Percentiles rank a stretch among this genome's conserved stretches.
Evolutionary conservation across 2,329 filamentous ascomycete genomes (phyloP).

Genomic region (Aspergillus glaucus): DNA sequence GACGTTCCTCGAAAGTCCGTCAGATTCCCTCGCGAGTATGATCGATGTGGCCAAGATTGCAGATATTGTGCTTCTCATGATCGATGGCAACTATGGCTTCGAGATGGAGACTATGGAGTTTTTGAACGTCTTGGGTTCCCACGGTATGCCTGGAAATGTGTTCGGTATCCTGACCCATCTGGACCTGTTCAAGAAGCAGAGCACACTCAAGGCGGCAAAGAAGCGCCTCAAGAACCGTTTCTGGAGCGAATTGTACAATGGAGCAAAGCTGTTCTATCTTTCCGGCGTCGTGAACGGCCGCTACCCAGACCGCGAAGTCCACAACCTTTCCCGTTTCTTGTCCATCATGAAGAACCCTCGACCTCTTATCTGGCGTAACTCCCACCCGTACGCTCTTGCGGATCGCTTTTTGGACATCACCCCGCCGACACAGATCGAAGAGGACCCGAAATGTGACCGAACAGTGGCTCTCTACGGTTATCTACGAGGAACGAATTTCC

Average conservation of each 20-base stretch:
- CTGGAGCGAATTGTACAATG: conserved; percentile 95
- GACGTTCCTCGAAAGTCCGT: conserved; percentile 96
- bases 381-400: conserved; percentile 86
- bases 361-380: conserved; percentile 93
- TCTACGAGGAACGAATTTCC: conserved; percentile 88
- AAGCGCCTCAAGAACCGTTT: conserved; percentile 92
- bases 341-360: conserved; percentile 99
- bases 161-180: conserved; percentile 96
- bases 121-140: conserved; percentile 83
- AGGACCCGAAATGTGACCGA: conserved; percentile 81
- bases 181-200: conserved; percentile 90
- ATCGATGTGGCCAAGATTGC: conserved; percentile 96
- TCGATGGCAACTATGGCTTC: conserved; percentile 97
- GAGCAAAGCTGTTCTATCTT: conserved; percentile 93
- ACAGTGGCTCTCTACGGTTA: conserved; percentile 91
- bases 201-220: conserved; percentile 85
- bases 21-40: conserved; percentile 86
- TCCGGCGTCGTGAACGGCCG: conserved; percentile 94
- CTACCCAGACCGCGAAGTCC: conserved; percentile 92
- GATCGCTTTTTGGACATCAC: conserved; percentile 95
- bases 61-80: conserved; percentile 95
- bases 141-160: conserved; percentile 97
- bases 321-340: conserved; percentile 90
- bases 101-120: conserved; percentile 99
- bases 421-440: conserved; percentile 83